These are phyloP conservation scores for Escovopsis sp. DNA, from an alignment of 2,329 filamentous ascomycete genomes.

Conservation along the genomic window DNA sequence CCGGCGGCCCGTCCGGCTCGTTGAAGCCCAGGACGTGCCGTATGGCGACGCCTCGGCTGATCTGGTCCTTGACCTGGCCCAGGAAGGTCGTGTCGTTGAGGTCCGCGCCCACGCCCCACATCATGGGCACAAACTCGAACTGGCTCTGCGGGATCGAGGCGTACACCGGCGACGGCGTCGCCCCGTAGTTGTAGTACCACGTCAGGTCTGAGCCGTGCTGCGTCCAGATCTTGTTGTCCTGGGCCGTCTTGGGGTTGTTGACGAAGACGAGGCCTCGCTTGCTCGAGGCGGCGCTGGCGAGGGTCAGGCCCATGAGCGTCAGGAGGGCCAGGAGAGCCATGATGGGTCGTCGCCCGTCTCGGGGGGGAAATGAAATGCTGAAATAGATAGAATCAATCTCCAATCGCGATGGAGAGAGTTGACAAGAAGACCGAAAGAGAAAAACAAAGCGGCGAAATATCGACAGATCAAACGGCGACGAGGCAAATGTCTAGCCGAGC, in stretches of 20 bases:
- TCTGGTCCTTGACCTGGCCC: slow-evolving; percentile 38
- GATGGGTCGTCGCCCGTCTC: background rate
- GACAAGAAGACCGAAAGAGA: background rate
- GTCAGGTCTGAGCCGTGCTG: slow-evolving; percentile 42
- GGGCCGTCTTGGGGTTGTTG: slow-evolving; percentile 35
- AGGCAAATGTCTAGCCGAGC: no score
- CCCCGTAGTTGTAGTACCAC: slow-evolving; percentile 76
- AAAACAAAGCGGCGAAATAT: background rate
- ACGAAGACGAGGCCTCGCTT: slow-evolving; percentile 66
- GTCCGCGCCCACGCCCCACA: slow-evolving; percentile 47
- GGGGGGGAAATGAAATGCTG: background rate
- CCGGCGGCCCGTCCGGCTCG: slow-evolving; percentile 50
- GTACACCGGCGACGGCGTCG: slow-evolving; percentile 39
- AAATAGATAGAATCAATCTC: background rate
- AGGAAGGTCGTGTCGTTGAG: slow-evolving; percentile 45
- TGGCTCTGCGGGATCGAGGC: slow-evolving; percentile 31
- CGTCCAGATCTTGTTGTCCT: slow-evolving; percentile 54
- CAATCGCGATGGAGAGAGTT: background rate
- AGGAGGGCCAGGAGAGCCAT: background rate
- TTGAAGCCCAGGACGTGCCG: slow-evolving; percentile 62
- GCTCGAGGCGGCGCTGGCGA: background rate
- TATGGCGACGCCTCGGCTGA: slow-evolving; percentile 41
- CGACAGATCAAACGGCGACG: no score
- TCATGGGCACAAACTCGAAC: slow-evolving; percentile 69
- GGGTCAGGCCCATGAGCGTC: background rate